phyloP scores from a whole-genome alignment of 1,139 yeast genomes.

The Yamadazyma triangularis region DNA sequence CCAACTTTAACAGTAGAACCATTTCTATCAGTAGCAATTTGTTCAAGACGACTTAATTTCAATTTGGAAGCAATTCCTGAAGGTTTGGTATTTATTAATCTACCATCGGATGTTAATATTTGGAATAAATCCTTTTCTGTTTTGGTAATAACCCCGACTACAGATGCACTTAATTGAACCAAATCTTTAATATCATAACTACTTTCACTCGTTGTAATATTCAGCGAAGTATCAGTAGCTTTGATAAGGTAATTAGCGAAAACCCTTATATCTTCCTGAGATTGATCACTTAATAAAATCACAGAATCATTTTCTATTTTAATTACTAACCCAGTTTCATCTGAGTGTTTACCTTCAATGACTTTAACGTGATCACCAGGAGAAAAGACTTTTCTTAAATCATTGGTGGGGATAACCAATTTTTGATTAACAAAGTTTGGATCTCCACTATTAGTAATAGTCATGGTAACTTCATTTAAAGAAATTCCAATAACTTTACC shows the following conservation, averaged over 20 bases:
- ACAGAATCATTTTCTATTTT: conserved; percentile 79
- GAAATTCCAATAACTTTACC: conserved; percentile 75
- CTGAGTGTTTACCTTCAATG: conserved; percentile 84
- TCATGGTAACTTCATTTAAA: conserved; percentile 58
- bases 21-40: conserved; percentile 79
- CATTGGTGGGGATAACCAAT: conserved; percentile 68
- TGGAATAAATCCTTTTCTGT: conserved; percentile 85
- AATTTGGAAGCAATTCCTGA: conserved; percentile 77
- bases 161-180: conserved; percentile 81
- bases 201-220: conserved; percentile 42
- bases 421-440: conserved; percentile 44
- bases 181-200: conserved; percentile 84
- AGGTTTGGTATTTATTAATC: conserved; percentile 66
- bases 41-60: conserved; percentile 57
- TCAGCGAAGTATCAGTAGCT: conserved; percentile 65
- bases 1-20: conserved; percentile 87
- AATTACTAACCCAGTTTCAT: conserved; percentile 93
- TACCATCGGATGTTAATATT: conserved; percentile 82
- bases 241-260: conserved; percentile 84
- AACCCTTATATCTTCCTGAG: conserved; percentile 82
- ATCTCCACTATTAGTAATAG: conserved; percentile 50
- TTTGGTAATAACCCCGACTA: conserved; percentile 84
- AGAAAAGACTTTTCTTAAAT: conserved; percentile 77
- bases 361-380: conserved; percentile 97
- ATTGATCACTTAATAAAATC: conserved; percentile 83